These are phyloP conservation scores for Boletus edulis DNA, from an alignment of 768 basidiomycete species.

Conservation along the genomic window DNA sequence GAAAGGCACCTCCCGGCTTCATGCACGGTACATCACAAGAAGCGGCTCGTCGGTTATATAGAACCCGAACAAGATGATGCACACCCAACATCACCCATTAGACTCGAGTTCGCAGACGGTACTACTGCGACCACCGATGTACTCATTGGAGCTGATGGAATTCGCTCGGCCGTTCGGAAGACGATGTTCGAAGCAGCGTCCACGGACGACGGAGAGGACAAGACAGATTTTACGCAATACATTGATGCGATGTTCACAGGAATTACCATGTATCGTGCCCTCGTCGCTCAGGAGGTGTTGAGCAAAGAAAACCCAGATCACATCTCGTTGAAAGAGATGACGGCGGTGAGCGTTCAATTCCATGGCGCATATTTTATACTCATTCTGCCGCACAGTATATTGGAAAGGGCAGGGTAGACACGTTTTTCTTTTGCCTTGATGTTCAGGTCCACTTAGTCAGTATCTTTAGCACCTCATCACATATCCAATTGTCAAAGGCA, in stretches of 20 bases:
- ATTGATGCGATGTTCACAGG: conserved; percentile 41
- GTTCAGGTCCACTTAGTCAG: not conserved
- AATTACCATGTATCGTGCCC: conserved; percentile 35
- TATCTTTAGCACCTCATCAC: conserved; percentile 35
- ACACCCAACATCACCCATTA: conserved; percentile 22
- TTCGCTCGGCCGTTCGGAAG: conserved; percentile 30
- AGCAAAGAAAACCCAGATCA: conserved; percentile 22
- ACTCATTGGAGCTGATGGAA: conserved; percentile 47
- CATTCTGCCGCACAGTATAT: conserved; percentile 14
- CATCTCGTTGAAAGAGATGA: conserved; percentile 14
- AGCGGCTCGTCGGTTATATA: conserved; percentile 18
- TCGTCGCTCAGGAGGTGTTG: conserved; percentile 36
- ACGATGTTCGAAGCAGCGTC: conserved; percentile 20
- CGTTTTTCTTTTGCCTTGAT: not conserved
- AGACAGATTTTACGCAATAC: conserved; percentile 6
- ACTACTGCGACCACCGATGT: conserved; percentile 35
- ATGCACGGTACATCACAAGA: conserved; percentile 16
- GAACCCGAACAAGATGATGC: conserved; percentile 15
- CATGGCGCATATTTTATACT: not conserved
- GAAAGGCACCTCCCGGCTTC: conserved; percentile 18
- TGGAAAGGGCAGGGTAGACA: conserved; percentile 5
- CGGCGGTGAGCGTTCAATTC: conserved; percentile 19
- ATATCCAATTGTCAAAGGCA: conserved; percentile 39
- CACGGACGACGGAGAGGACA: not conserved
- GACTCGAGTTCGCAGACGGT: conserved; percentile 14